Evolutionary conservation across 2,329 filamentous ascomycete genomes (phyloP).

Genomic region (Hyphodiscus sp.): DNA sequence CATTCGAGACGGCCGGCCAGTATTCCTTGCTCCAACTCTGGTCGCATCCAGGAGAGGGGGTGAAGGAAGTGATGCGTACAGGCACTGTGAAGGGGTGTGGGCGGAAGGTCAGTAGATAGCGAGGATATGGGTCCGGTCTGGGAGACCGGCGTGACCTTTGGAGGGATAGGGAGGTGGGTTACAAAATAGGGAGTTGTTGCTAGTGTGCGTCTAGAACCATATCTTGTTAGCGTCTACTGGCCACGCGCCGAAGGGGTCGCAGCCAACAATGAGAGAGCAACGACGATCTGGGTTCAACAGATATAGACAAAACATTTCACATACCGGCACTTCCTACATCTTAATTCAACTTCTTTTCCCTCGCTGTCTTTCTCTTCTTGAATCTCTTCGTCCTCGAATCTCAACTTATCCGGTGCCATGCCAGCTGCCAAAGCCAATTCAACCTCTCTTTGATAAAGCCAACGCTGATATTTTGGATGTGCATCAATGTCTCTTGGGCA

Average conservation of each 20-base stretch:
- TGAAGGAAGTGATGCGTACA: slow-evolving; percentile 91
- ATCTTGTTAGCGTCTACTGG: neutral
- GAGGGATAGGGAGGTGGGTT: slow-evolving; percentile 38
- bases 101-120: slow-evolving; percentile 21
- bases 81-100: slow-evolving; percentile 25
- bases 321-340: slow-evolving; percentile 85
- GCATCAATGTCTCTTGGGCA: slow-evolving; percentile 63
- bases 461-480: slow-evolving; percentile 74
- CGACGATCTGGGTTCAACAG: neutral
- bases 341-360: slow-evolving; percentile 50
- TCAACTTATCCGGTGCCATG: slow-evolving; percentile 71
- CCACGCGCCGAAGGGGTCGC: neutral
- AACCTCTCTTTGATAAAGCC: slow-evolving; percentile 61
- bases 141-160: slow-evolving; percentile 20
- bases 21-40: slow-evolving; percentile 70
- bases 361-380: slow-evolving; percentile 21
- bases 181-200: slow-evolving; percentile 57
- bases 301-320: slow-evolving; percentile 1
- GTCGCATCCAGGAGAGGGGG: slow-evolving; percentile 90
- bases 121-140: slow-evolving; percentile 19
- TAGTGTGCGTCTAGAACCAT: slow-evolving; percentile 38
- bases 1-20: slow-evolving; percentile 82
- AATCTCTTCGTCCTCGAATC: slow-evolving; percentile 70
- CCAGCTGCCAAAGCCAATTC: slow-evolving; percentile 64
- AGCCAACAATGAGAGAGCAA: neutral